Evolutionary conservation across 306 rosid species (phyloP), one percentile per base, ranked within the genome.

Genomic region (Trichosanthes truncata): DNA sequence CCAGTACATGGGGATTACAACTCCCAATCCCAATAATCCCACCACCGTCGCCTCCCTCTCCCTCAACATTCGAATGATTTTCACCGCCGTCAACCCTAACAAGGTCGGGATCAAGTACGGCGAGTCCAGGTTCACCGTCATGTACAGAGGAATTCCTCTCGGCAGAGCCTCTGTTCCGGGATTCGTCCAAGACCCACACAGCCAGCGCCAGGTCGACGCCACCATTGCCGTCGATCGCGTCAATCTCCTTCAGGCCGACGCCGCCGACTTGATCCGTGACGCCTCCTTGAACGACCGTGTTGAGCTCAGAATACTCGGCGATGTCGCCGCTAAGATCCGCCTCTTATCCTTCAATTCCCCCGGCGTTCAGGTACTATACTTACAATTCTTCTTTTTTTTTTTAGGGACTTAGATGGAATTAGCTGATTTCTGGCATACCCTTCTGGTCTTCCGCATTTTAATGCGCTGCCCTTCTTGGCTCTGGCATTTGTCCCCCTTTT

Each of bases 51-150:
- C 97, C 0, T 90, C 98, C 0, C 87, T 96, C 3, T 91, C 99
- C 3, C 89, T 96, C 84, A 84, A 78, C 38, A 96, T 96, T 0
- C 87, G 94, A 3, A 73, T 96, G 79, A 88, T 96, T 17, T 93
- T 96, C 92, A 76, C 89, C 3, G 99, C 96, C 3, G 87, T 43
- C 0, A 96, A 96, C 84, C 99, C 99, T 0, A 96, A 96, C 82
- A 93, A 91, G 87, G 99, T 96, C 0, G 99, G 99, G 81, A 96
- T 96, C 90, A 88, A 87, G 89, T 96, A 96, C 89, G 97, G 93
- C 18, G 96, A 93, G 88, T 93, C 98, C 55, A 86, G 89, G 86
- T 96, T 96, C 85, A 90, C 98, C 1, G 97, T 93, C 25, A 93
- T 96, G 97, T 96, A 96, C 88, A 86, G 93, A 1, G 98, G 99